These are phyloP conservation scores for Ascochyta fabae DNA, from an alignment of 2,329 filamentous ascomycete genomes.

Conservation along the genomic window DNA sequence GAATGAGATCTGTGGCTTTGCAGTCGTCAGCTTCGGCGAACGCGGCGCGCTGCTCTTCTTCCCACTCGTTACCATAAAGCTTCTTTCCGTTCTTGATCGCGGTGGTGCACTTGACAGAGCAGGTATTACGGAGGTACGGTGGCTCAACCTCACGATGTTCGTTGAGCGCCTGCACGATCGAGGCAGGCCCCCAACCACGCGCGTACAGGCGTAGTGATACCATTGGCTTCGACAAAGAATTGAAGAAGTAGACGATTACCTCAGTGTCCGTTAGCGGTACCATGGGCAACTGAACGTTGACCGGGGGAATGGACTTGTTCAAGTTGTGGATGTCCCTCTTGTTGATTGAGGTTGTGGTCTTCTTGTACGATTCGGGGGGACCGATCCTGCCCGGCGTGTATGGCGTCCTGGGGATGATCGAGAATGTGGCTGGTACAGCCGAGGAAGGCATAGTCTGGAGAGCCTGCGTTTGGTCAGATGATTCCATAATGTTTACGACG, in stretches of 20 bases:
- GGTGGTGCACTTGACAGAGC: conserved; percentile 37
- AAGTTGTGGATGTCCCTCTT: conserved; percentile 34
- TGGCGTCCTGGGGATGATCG: conserved; percentile 5
- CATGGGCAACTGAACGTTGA: conserved; percentile 21
- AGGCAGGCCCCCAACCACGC: conserved; percentile 30
- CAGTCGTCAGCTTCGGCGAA: conserved; percentile 21
- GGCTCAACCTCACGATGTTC: conserved; percentile 30
- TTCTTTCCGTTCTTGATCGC: conserved; percentile 29
- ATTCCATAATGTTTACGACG: rapidly evolving
- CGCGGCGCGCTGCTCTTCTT: neutral
- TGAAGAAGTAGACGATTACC: conserved; percentile 43
- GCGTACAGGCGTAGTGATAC: conserved; percentile 37
- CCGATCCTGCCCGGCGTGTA: conserved; percentile 24
- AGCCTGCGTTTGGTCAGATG: neutral
- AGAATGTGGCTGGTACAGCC: neutral
- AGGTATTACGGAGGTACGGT: conserved; percentile 40
- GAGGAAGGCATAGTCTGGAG: neutral
- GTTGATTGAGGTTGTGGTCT: conserved; percentile 11
- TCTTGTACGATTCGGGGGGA: conserved; percentile 9
- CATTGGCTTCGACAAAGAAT: conserved; percentile 28
- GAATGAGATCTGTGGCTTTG: conserved; percentile 33
- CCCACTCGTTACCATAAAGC: conserved; percentile 26
- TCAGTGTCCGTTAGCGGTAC: conserved; percentile 40
- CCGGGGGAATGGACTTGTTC: conserved; percentile 21
- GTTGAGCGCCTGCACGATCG: conserved; percentile 33